phyloP scores from a whole-genome alignment of 2,329 filamentous ascomycete species.

The Colletotrichum cordylinicola region DNA sequence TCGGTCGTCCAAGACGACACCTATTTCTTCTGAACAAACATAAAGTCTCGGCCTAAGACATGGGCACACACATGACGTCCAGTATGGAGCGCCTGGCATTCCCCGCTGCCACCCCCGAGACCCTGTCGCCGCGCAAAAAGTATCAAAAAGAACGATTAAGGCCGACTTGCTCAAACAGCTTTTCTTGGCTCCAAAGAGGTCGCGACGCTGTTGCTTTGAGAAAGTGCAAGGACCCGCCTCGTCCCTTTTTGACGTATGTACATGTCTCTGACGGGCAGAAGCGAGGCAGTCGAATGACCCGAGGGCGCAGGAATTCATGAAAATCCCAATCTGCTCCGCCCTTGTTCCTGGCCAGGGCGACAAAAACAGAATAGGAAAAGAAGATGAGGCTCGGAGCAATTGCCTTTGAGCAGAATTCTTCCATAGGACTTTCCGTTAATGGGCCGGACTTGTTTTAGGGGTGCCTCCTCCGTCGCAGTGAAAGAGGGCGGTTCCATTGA shows the following conservation, averaged over 20 bases:
- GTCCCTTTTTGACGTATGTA: neutral
- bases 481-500: conserved; percentile 10
- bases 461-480: conserved; percentile 3
- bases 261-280: neutral
- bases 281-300: neutral
- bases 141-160: neutral
- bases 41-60: conserved; percentile 10
- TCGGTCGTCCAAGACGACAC: neutral
- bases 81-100: neutral
- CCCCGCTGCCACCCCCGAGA: neutral
- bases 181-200: neutral
- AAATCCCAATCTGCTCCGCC: conserved; percentile 1
- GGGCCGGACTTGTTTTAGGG: neutral
- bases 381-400: neutral
- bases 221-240: neutral
- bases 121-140: neutral
- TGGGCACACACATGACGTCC: conserved; percentile 7
- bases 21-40: conserved; percentile 10
- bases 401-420: neutral
- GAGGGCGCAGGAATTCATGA: conserved; percentile 2
- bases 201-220: neutral
- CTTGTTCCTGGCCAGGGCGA: neutral
- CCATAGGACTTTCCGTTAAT: neutral
- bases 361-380: neutral
- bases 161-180: neutral